These are phyloP conservation scores for Porogramme epimiltina DNA, from an alignment of 1,284 basidiomycete genomes.

Conservation along the genomic window DNA sequence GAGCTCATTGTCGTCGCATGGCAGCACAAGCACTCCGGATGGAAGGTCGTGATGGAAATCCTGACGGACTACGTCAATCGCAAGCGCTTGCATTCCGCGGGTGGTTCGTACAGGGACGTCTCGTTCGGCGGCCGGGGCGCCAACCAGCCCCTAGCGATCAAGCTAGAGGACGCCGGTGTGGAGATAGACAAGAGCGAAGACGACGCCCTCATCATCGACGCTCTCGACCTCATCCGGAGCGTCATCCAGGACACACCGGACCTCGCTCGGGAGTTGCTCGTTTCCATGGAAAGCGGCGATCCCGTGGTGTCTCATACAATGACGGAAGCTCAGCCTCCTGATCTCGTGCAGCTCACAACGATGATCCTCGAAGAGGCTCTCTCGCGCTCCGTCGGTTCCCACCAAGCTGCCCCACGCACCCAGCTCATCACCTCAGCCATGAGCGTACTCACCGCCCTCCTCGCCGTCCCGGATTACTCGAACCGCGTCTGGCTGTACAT, in stretches of 20 bases:
- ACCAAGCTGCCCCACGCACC: constrained; percentile 46
- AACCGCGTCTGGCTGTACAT: constrained; percentile 86
- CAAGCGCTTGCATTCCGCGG: constrained; percentile 39
- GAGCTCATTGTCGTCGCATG: constrained; percentile 80
- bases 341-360: constrained; percentile 78
- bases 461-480: constrained; percentile 74
- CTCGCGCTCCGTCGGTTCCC: constrained; percentile 50
- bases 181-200: constrained; percentile 59
- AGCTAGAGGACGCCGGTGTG: constrained; percentile 70
- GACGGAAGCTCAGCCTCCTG: constrained; percentile 54
- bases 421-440: constrained; percentile 79
- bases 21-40: constrained; percentile 80
- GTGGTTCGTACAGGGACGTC: constrained; percentile 50
- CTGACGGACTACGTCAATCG: constrained; percentile 73
- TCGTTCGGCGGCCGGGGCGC: constrained; percentile 47
- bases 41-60: constrained; percentile 80
- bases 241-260: constrained; percentile 70
- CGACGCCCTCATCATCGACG: constrained; percentile 66
- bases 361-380: constrained; percentile 85
- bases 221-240: constrained; percentile 78
- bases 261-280: constrained; percentile 67
- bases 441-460: constrained; percentile 76
- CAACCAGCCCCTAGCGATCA: constrained; percentile 45
- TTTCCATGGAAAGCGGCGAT: constrained; percentile 61
- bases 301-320: constrained; percentile 54